Base-by-base conservation (phyloP, 1,139 yeast genomes). In the Sugiyamaella xylanicola region DNA sequence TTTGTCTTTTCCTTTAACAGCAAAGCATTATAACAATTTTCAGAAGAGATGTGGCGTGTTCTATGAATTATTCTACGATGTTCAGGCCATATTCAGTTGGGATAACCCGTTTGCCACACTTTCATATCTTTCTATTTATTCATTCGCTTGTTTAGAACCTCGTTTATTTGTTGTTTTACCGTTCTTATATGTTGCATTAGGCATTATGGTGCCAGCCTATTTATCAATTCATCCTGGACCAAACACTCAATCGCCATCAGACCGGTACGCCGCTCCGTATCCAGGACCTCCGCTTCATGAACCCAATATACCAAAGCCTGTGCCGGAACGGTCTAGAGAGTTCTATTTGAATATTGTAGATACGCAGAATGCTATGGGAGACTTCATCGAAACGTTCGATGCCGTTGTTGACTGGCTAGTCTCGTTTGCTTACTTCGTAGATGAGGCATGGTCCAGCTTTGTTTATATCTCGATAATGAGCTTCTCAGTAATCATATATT, bases 271-370 rank as follows among this genome's bases (percentile, higher is more conserved):
- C 17, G 68, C 77, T 0, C 85, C 88, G 2, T 78, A 86, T 1
- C 73, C 72, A 7, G 86, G 85, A 0, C 82, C 83, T 1, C 75
- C 81, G 0, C 63, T 87, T 43, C 69, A 74, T 47, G 72, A 74
- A 4, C 75, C 80, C 13, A 76, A 73, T 11, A 63, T 79, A 0
- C 95, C 95, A 1, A 82, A 81, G 58, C 95, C 96, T 0, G 87
- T 85, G 2, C 88, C 93, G 1, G 90, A 89, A 67, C 77, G 87
- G 50, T 84, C 93, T 17, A 78, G 88, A 54, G 96, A 90, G 68
- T 90, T 89, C 67, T 72, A 86, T 25, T 70, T 90, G 59, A 90
- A 90, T 68, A 74, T 88, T 63, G 88, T 95, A 0, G 97, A 90
- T 72, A 76, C 90, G 55, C 97, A 90, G 66, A 90, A 90, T 68